Base-by-base conservation (phyloP, 129 eudicot species). In the Artemisia argyi region DNA sequence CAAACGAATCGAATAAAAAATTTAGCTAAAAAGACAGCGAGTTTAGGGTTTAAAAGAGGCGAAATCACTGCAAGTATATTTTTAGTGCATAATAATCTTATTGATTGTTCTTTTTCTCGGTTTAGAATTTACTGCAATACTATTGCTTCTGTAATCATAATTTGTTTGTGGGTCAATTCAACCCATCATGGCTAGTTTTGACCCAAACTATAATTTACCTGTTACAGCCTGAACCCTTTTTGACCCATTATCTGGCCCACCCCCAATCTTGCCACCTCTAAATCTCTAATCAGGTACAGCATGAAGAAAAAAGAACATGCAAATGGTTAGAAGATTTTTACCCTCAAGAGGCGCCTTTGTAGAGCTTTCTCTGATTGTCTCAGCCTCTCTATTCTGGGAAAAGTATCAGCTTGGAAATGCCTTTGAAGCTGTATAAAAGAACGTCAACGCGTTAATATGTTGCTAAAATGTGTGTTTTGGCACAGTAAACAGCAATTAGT, bases 331-430 rank as follows among this genome's bases (percentile, higher is more conserved):
- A 39, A 26, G 51, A 54, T 26, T 10, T 86, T 20, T 69, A 94
- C 97, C 96, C 97, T 88, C 74, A 94, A 86, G 39, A 94, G 85
- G 64, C 97, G 97, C 79, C 97, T 86, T 80, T 94, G 99, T 57
- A 94, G 82, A 39, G 85, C 86, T 58, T 88, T 92, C 73, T 94
- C 99, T 76, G 85, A 88, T 71, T 94, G 99, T 76, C 90, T 91
- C 91, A 90, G 77, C 82, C 97, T 88, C 65, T 94, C 96, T 52
- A 94, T 88, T 44, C 92, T 78, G 73, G 99, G 99, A 48, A 90
- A 82, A 39, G 99, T 94, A 70, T 94, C 99, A 49, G 96, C 96
- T 83, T 87, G 99, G 60, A 94, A 82, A 80, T 94, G 99, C 78
- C 99, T 90, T 78, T 94, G 99, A 72, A 94, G 97, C 97, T 94